Base-by-base conservation (phyloP, 169 alveolate genomes). In the Eimeria tenella region DNA sequence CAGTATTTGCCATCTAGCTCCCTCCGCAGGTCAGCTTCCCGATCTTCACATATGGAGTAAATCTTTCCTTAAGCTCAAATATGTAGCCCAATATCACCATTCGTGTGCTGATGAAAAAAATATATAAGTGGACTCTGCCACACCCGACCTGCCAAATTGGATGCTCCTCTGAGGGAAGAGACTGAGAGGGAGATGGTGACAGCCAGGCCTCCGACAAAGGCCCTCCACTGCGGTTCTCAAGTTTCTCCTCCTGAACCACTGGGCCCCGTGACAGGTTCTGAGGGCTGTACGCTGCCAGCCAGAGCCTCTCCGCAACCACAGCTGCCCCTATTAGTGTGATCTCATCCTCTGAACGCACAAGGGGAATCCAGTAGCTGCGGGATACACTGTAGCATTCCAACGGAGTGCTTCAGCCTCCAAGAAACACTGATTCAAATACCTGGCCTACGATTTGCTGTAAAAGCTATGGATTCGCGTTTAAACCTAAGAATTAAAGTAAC, bases 171-270 rank as follows among this genome's bases (percentile, higher is more conserved):
- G 89, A 73, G 11, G 89, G 89, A 5, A 81, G 89, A 25, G 89
- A 81, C 74, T 81, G 89, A 8, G 89, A 56, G 56, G 25, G 52
- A 4, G 68, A 13, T 4, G 73, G n/a, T 42, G 42, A 56, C 9
- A 81, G 56, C 89, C 89, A 81, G 74, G 73, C 89, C 68, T 81
- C 74, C 21, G 89, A 25, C 23, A 81, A 53, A 53, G 89, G 89
- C 75, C 89, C 86, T 21, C 65, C 89, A 23, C 74, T 58, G 56
- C 86, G 86, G 86, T 77, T 77, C 17, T 50, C 86, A 5, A 4
- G 56, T 56, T 42, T 56, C 11, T 7, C 89, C 31, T 15, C 4
- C 5, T 4, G 49, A 19, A 31, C 56, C 73, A 7, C 19, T 25
- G 68, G 31, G 74, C 74, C 89, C 53, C 56, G 42, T 23, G 70